These are phyloP conservation scores for Oropetium thomaeum DNA, from an alignment of 176 grass and related monocot genomes.

Conservation along the genomic window DNA sequence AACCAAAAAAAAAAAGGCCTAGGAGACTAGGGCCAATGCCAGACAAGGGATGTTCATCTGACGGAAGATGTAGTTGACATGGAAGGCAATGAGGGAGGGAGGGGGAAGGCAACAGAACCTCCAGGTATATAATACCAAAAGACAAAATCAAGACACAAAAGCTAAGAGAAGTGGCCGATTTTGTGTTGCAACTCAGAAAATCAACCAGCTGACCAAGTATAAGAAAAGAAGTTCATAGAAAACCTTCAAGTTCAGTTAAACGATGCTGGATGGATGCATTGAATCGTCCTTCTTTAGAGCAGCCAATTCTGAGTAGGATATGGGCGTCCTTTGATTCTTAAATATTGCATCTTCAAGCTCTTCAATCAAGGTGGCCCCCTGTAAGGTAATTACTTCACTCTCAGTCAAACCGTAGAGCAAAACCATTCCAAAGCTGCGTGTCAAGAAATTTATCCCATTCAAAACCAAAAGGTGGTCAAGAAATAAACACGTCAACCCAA, in stretches of 20 bases:
- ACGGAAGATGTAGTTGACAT: not conserved
- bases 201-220: slow-evolving; percentile 30
- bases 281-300: slow-evolving; percentile 71
- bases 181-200: not conserved
- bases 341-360: slow-evolving; percentile 82
- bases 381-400: slow-evolving; percentile 18
- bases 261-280: slow-evolving; percentile 79
- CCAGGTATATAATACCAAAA: slow-evolving; percentile 16
- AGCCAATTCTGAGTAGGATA: slow-evolving; percentile 67
- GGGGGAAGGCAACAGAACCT: not conserved
- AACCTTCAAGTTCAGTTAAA: slow-evolving; percentile 89
- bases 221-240: slow-evolving; percentile 17
- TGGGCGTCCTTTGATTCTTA: slow-evolving; percentile 42
- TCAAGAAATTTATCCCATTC: not conserved
- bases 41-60: not conserved
- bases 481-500: not conserved
- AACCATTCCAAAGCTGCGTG: not conserved
- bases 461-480: slow-evolving; percentile 11
- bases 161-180: not conserved
- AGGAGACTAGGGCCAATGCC: not conserved
- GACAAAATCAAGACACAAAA: not conserved
- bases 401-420: slow-evolving; percentile 18
- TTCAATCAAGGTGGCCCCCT: slow-evolving; percentile 65
- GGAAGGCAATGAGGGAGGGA: not conserved
- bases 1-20: slow-evolving; percentile 11